Conservation (phyloP, 2,329 filamentous ascomycete genomes). For the Curvularia spicifera region DNA sequence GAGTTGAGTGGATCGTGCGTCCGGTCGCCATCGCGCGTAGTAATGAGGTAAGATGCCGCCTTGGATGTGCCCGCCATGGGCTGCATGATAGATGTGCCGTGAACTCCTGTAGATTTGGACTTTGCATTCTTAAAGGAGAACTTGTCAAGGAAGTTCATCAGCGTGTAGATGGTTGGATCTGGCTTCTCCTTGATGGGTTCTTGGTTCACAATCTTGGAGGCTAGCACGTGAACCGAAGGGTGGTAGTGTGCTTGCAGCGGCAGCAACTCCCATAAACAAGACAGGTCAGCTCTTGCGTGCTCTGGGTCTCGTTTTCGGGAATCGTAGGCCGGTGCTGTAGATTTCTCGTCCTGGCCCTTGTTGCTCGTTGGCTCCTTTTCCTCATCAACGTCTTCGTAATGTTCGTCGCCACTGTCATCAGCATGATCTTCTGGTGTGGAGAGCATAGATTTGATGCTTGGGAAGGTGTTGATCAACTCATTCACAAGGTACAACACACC, state of each 20-base stretch:
- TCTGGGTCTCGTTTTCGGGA: conserved; percentile 90
- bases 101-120: conserved; percentile 62
- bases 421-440: conserved; percentile 74
- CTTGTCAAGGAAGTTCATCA: conserved; percentile 95
- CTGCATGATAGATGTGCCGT: conserved; percentile 95
- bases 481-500: conserved; percentile 89
- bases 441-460: conserved; percentile 77
- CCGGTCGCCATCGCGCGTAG: conserved; percentile 63
- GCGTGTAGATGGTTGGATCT: conserved; percentile 84
- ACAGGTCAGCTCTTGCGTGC: conserved; percentile 88
- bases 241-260: conserved; percentile 86
- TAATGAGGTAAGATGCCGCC: conserved; percentile 66
- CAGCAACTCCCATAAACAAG: conserved; percentile 90
- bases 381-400: conserved; percentile 69
- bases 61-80: conserved; percentile 73
- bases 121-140: conserved; percentile 98
- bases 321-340: conserved; percentile 66
- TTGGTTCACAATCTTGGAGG: conserved; percentile 71
- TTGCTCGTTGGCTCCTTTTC: conserved; percentile 38
- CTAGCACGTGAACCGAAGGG: conserved; percentile 87
- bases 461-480: conserved; percentile 80
- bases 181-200: conserved; percentile 82
- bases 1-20: conserved; percentile 76
- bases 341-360: conserved; percentile 23
- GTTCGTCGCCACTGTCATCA: conserved; percentile 74